Percentiles rank a stretch among this genome's conserved stretches.
Conservation (phyloP, 306 rosid species). For the Dalbergia cochinchinensis region DNA sequence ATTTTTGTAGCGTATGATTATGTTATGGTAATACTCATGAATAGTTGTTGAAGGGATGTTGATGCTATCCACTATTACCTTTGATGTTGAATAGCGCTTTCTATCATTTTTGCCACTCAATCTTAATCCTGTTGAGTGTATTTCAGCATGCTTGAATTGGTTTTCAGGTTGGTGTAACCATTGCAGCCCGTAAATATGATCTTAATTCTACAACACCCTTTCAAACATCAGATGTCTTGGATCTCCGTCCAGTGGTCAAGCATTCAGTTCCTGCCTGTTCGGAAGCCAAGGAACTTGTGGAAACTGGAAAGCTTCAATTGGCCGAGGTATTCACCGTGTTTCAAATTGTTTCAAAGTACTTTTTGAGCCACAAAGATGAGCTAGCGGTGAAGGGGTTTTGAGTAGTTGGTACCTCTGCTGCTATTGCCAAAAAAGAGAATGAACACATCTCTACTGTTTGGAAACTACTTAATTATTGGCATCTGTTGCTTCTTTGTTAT, state of each 20-base stretch:
- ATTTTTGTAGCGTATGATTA: not conserved
- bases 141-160: conserved; percentile 29
- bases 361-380: not conserved
- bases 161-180: conserved; percentile 80
- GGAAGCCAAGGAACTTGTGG: conserved; percentile 98
- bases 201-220: conserved; percentile 77
- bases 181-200: conserved; percentile 91
- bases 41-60: conserved; percentile 4
- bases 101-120: not conserved
- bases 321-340: conserved; percentile 75
- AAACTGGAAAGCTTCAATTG: conserved; percentile 93
- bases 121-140: conserved; percentile 14
- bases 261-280: conserved; percentile 93
- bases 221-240: conserved; percentile 82
- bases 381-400: conserved; percentile 12
- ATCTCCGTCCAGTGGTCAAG: conserved; percentile 91
- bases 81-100: not conserved
- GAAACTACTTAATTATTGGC: not conserved
- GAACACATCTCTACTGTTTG: not conserved
- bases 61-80: not conserved
- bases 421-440: not conserved
- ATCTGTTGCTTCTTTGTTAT: not conserved
- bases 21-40: not conserved
- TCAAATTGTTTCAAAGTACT: conserved; percentile 3
- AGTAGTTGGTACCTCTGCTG: conserved; percentile 9